These are phyloP conservation scores for Asparagopsis taxiformis DNA, from an alignment of 31 red algal genomes.

Conservation along the genomic window DNA sequence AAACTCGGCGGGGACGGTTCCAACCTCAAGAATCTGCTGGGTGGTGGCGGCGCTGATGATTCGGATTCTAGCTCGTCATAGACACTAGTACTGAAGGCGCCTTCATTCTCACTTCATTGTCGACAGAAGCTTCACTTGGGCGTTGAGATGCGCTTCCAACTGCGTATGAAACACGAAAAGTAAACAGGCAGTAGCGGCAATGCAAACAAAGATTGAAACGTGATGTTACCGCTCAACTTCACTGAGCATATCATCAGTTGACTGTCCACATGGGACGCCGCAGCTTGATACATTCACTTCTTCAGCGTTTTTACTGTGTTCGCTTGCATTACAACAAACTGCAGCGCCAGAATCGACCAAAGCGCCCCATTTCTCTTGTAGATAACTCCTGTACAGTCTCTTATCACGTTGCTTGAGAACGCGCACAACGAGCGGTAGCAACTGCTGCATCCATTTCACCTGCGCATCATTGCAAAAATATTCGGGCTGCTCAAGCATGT, in stretches of 20 bases:
- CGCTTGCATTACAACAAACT: conserved; percentile 30
- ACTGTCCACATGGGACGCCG: conserved; percentile 24
- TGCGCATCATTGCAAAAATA: conserved; percentile 43
- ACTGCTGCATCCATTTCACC: conserved; percentile 36
- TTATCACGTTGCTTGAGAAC: conserved; percentile 37
- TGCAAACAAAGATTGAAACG: neutral
- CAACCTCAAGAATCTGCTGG: conserved; percentile 35
- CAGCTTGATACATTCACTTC: conserved; percentile 30
- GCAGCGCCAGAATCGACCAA: conserved; percentile 32
- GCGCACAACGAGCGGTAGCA: conserved; percentile 47
- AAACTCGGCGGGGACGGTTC: conserved; percentile 31
- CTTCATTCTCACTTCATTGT: too few relatives aligned
- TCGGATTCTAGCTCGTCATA: neutral
- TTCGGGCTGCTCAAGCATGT: conserved; percentile 17
- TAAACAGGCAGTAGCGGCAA: too few relatives aligned
- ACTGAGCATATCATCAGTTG: neutral
- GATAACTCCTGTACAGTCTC: conserved; percentile 41
- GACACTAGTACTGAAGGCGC: too few relatives aligned
- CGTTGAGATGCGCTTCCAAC: too few relatives aligned
- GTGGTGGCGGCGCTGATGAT: conserved; percentile 2
- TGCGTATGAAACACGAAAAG: too few relatives aligned
- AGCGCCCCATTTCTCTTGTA: conserved; percentile 32
- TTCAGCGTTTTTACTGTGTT: conserved; percentile 9
- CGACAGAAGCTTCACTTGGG: too few relatives aligned
- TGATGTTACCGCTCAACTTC: conserved; percentile 12